Evolutionary conservation across 441 rosid species (phyloP).

Genomic region (Lepidium campestre): DNA sequence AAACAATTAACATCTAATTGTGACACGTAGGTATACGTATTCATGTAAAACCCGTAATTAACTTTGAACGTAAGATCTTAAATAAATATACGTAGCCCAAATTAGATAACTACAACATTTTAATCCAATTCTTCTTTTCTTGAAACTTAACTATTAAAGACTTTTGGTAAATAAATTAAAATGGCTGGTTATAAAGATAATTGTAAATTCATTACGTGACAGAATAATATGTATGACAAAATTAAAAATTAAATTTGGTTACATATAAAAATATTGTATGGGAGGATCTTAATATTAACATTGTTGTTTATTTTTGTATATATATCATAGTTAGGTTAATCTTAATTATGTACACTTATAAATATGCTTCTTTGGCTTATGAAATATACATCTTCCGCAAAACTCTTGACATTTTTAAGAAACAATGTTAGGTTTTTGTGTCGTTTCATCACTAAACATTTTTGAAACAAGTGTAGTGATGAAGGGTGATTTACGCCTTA

Average conservation of each 20-base stretch:
- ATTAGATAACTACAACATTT: neutral
- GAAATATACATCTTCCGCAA: too few species aligned
- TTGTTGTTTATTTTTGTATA: too few species aligned
- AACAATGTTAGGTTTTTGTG: too few species aligned
- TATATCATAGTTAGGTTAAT: too few species aligned
- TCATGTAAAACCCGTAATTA: conserved; percentile 13
- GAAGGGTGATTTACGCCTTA: too few species aligned
- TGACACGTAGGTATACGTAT: conserved; percentile 6
- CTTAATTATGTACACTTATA: too few species aligned
- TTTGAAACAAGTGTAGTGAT: too few species aligned
- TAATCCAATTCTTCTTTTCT: neutral
- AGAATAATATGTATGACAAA: neutral
- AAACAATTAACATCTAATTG: conserved; percentile 13
- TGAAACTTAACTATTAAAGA: neutral
- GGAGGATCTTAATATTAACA: too few species aligned
- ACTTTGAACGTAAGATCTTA: conserved; percentile 3
- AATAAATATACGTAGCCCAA: neutral
- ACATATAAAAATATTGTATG: too few species aligned
- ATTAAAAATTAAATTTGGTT: neutral
- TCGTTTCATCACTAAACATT: too few species aligned
- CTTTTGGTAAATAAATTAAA: neutral
- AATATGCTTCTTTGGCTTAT: too few species aligned
- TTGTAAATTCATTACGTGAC: neutral
- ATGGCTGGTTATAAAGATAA: neutral
- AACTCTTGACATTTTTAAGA: too few species aligned